Percentiles rank a stretch among this genome's conserved stretches.
phyloP scores from a whole-genome alignment of 2,329 filamentous ascomycete genomes.

The Aspergillus ochraceoroseus region DNA sequence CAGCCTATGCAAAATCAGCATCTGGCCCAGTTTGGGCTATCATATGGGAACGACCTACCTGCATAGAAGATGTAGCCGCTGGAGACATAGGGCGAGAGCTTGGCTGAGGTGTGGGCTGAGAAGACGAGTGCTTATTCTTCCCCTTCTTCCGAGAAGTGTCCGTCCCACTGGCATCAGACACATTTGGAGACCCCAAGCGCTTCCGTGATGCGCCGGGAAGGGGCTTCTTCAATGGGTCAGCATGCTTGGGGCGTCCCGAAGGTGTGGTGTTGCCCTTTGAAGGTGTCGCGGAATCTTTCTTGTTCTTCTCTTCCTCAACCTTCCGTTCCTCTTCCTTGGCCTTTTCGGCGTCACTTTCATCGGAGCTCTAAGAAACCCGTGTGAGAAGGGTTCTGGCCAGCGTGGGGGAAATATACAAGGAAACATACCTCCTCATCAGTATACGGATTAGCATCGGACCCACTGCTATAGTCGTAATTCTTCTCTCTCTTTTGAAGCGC shows the following conservation, averaged over 20 bases:
- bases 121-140: slow-evolving; percentile 58
- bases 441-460: slow-evolving; percentile 57
- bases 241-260: slow-evolving; percentile 53
- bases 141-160: slow-evolving; percentile 79
- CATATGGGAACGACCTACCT: slow-evolving; percentile 24
- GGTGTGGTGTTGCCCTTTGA: slow-evolving; percentile 68
- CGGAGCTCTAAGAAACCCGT: slow-evolving; percentile 47
- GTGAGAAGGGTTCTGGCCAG: too few relatives aligned
- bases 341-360: slow-evolving; percentile 61
- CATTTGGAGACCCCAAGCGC: slow-evolving; percentile 76
- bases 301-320: slow-evolving; percentile 53
- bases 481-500: slow-evolving; percentile 78
- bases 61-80: slow-evolving; percentile 59
- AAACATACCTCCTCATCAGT: slow-evolving; percentile 48
- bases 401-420: too few relatives aligned
- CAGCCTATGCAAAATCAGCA: slow-evolving; percentile 33
- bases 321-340: slow-evolving; percentile 57
- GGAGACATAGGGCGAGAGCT: slow-evolving; percentile 57
- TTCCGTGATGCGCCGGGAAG: slow-evolving; percentile 61
- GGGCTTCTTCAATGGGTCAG: slow-evolving; percentile 49
- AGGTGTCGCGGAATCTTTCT: slow-evolving; percentile 53
- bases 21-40: neutral
- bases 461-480: slow-evolving; percentile 78
- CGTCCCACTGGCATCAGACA: slow-evolving; percentile 87
- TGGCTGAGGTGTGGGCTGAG: slow-evolving; percentile 34